Conservation (phyloP, 2,329 filamentous ascomycete genomes). For the Ceratocystis destructans region DNA sequence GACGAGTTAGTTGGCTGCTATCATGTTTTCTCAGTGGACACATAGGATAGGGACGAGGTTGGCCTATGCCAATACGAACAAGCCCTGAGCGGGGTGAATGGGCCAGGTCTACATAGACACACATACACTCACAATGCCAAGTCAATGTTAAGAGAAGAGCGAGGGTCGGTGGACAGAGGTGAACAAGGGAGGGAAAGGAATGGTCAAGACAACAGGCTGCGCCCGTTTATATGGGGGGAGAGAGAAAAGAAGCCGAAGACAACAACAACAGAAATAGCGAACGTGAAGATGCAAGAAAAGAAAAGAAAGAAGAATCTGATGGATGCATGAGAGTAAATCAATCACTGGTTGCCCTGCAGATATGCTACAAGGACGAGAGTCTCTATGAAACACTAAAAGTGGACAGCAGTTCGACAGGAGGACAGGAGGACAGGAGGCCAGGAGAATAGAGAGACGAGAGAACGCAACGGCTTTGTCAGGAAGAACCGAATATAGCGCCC, state of each 20-base stretch:
- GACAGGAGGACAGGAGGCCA: too few relatives aligned
- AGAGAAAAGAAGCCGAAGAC: constrained; percentile 1
- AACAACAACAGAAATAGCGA: background rate
- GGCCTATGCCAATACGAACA: constrained; percentile 8
- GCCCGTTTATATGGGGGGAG: constrained; percentile 3
- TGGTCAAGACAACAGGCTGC: background rate
- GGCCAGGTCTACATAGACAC: constrained; percentile 3
- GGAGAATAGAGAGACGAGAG: background rate
- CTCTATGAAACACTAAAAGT: background rate
- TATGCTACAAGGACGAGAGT: background rate
- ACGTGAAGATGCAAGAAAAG: background rate
- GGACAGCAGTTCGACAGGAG: background rate
- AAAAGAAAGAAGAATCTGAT: background rate
- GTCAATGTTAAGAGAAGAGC: background rate
- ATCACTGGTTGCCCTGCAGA: background rate
- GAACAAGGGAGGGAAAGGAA: background rate
- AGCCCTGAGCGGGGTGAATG: constrained; percentile 5
- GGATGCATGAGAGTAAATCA: background rate
- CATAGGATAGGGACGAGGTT: constrained; percentile 8
- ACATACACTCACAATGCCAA: constrained; percentile 1
- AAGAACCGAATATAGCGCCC: background rate
- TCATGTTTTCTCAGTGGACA: constrained; percentile 8
- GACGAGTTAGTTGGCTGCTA: background rate
- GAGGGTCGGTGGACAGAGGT: background rate
- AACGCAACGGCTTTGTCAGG: background rate